These are phyloP conservation scores for Tetracladium marchalianum DNA, from an alignment of 495 filamentous ascomycete species.

Conservation along the genomic window DNA sequence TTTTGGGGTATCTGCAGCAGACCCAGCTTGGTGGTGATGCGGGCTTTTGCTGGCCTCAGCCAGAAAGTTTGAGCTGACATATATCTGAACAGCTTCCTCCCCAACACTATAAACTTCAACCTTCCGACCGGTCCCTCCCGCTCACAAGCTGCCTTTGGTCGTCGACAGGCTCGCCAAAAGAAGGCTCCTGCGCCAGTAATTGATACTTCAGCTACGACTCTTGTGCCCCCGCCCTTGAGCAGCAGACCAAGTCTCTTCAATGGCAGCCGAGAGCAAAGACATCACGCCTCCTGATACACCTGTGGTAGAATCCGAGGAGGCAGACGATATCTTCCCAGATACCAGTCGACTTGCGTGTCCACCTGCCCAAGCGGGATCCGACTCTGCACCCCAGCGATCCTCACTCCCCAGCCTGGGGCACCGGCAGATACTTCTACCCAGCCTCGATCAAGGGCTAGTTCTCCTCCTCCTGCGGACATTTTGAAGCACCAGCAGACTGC, in stretches of 20 bases:
- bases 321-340: conserved; percentile 54
- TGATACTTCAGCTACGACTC: neutral
- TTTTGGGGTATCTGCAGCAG: too few relatives aligned
- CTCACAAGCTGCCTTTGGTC: conserved; percentile 21
- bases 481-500: conserved; percentile 49
- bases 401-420: conserved; percentile 62
- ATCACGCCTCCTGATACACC: conserved; percentile 49
- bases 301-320: conserved; percentile 47
- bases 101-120: conserved; percentile 77
- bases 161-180: conserved; percentile 16
- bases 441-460: conserved; percentile 57
- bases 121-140: conserved; percentile 29
- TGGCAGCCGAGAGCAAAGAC: conserved; percentile 18
- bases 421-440: conserved; percentile 55
- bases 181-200: neutral
- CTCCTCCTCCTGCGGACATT: conserved; percentile 62
- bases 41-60: too few relatives aligned
- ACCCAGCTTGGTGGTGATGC: too few relatives aligned
- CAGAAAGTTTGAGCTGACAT: conserved; percentile 6
- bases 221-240: conserved; percentile 5
- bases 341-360: conserved; percentile 32
- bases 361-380: conserved; percentile 26
- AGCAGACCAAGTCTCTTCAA: conserved; percentile 10
- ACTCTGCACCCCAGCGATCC: conserved; percentile 46
- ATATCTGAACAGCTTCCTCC: conserved; percentile 59